phyloP scores from a whole-genome alignment of 2,329 filamentous ascomycete genomes.

The Magnaporthiopsis rhizophila region DNA sequence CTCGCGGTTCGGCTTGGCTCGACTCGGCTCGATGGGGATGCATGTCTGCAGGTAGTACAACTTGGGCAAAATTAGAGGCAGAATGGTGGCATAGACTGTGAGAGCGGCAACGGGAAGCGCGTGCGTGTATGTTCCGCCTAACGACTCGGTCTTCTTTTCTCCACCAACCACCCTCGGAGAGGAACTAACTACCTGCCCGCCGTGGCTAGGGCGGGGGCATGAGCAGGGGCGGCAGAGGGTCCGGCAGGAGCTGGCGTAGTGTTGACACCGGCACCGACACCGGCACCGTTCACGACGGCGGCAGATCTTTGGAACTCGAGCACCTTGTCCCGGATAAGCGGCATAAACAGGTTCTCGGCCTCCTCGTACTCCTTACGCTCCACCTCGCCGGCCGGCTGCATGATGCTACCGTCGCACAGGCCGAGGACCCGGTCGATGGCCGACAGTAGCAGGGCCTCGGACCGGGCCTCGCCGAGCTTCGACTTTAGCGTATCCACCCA shows the following conservation, averaged over 20 bases:
- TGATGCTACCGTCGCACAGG: conserved; percentile 33
- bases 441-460: conserved; percentile 39
- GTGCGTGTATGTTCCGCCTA: not conserved
- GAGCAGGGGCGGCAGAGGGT: not conserved
- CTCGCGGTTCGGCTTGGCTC: not conserved
- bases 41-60: not conserved
- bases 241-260: not conserved
- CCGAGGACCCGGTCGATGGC: conserved; percentile 43
- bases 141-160: not conserved
- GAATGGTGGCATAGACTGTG: not conserved
- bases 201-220: not conserved
- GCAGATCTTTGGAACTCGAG: conserved; percentile 15
- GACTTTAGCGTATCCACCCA: conserved; percentile 33
- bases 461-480: conserved; percentile 31
- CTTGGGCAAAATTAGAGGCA: not conserved
- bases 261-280: not conserved
- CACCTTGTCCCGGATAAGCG: conserved; percentile 17
- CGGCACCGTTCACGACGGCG: conserved; percentile 6
- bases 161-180: not conserved
- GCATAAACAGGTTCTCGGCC: conserved; percentile 24
- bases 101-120: not conserved
- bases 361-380: conserved; percentile 21
- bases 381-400: conserved; percentile 17
- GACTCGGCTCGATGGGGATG: not conserved
- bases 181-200: not conserved